Conservation (phyloP, 1,284 basidiomycete species). For the Sporisorium sorghi region DNA sequence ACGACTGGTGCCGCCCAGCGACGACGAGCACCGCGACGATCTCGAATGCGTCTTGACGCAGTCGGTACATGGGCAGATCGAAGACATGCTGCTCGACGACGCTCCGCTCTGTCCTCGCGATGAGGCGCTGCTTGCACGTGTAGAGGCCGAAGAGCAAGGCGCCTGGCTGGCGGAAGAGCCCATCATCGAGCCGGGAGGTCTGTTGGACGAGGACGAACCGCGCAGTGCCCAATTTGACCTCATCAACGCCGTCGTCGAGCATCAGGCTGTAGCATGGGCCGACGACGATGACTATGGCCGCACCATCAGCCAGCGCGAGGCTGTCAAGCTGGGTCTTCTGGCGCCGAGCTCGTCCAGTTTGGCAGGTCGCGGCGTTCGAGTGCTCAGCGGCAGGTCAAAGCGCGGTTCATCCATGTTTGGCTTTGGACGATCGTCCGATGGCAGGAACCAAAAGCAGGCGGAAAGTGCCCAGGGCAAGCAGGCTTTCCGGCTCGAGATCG, state of each 20-base stretch:
- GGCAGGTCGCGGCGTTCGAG: conserved; percentile 4
- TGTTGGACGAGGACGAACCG: conserved; percentile 52
- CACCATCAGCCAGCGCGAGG: conserved; percentile 59
- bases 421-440: background rate
- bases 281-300: conserved; percentile 65
- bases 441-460: background rate
- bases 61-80: conserved; percentile 15
- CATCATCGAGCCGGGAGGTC: conserved; percentile 47
- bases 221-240: conserved; percentile 55
- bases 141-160: conserved; percentile 36
- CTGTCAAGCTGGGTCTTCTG: conserved; percentile 53
- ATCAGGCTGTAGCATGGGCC: conserved; percentile 59
- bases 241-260: conserved; percentile 46
- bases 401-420: conserved; percentile 7
- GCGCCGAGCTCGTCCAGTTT: conserved; percentile 10
- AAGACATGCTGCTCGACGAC: conserved; percentile 19
- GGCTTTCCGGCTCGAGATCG: conserved; percentile 41
- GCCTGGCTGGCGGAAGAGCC: conserved; percentile 44
- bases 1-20: conserved; percentile 33
- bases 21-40: conserved; percentile 47
- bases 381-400: conserved; percentile 13
- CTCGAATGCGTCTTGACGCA: conserved; percentile 44
- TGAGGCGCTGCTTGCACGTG: conserved; percentile 27
- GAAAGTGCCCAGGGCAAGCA: background rate
- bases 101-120: conserved; percentile 33